phyloP scores from a whole-genome alignment of 1,284 basidiomycete species.

The Ceratobasidium theobromae region DNA sequence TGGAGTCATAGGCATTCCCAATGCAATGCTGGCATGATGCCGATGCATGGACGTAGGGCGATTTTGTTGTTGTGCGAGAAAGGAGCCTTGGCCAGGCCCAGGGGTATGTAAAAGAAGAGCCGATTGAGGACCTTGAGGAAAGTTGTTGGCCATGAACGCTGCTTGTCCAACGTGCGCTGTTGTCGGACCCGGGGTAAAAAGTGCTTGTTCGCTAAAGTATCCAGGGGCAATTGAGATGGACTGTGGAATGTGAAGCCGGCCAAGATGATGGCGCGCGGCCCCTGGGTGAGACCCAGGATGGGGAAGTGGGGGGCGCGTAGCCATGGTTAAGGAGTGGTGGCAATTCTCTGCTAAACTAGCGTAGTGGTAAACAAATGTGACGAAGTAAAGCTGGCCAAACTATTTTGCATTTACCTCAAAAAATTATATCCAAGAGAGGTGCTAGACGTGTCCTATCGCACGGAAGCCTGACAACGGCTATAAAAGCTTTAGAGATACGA shows the following conservation, averaged over 20 bases:
- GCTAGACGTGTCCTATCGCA: constrained; percentile 10
- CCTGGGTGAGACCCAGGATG: constrained; percentile 28
- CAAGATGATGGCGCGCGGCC: constrained; percentile 15
- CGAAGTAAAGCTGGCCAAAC: not conserved
- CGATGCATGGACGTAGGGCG: constrained; percentile 12
- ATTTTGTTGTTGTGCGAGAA: constrained; percentile 23
- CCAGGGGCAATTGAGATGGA: constrained; percentile 9
- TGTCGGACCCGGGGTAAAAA: constrained; percentile 10
- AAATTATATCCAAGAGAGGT: constrained; percentile 26
- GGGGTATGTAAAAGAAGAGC: constrained; percentile 21
- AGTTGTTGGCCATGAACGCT: constrained; percentile 23
- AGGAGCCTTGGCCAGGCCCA: constrained; percentile 5
- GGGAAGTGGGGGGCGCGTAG: constrained; percentile 30
- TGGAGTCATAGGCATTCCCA: constrained; percentile 18
- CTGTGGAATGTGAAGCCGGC: constrained; percentile 11
- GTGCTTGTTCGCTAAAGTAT: constrained; percentile 18
- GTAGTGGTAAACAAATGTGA: not conserved
- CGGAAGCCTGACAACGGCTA: constrained; percentile 15
- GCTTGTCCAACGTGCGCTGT: constrained; percentile 6
- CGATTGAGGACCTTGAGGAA: constrained; percentile 23
- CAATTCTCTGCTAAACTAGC: not conserved
- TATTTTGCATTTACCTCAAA: not conserved
- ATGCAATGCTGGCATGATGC: constrained; percentile 32
- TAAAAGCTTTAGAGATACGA: not conserved
- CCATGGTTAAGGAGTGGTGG: constrained; percentile 18